Evolutionary conservation across 345 rosid species (phyloP).

Genomic region (Toxicodendron radicans): DNA sequence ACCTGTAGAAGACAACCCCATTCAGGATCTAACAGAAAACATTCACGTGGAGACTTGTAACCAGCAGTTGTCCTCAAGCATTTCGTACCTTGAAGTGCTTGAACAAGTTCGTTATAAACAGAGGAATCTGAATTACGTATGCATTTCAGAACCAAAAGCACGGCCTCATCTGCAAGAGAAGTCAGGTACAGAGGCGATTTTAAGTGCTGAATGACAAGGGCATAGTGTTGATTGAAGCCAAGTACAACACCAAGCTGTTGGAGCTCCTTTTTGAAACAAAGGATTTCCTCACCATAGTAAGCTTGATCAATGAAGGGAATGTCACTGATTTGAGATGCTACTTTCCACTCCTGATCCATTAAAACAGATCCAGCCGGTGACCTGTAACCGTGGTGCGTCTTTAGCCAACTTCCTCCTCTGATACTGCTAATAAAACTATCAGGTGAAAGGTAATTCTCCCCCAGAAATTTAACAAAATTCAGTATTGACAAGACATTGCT

Average conservation of each 20-base stretch:
- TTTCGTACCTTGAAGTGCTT: constrained; percentile 21
- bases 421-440: constrained; percentile 43
- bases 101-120: constrained; percentile 17
- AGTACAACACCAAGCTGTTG: constrained; percentile 55
- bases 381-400: constrained; percentile 38
- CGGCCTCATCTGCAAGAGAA: constrained; percentile 39
- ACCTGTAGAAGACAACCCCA: constrained; percentile 60
- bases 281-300: constrained; percentile 41
- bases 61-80: constrained; percentile 58
- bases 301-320: constrained; percentile 50
- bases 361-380: constrained; percentile 63
- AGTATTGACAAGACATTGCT: constrained; percentile 49
- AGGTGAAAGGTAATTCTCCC: constrained; percentile 37
- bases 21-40: constrained; percentile 53
- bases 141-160: constrained; percentile 46
- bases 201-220: constrained; percentile 41
- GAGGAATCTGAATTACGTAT: constrained; percentile 17
- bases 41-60: constrained; percentile 44
- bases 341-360: constrained; percentile 47
- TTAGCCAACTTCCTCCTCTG: constrained; percentile 45
- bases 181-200: constrained; percentile 26
- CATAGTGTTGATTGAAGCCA: constrained; percentile 29
- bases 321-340: constrained; percentile 50
- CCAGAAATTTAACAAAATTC: constrained; percentile 51
- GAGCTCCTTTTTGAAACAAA: constrained; percentile 47